Percentiles rank a stretch among this genome's conserved stretches.
Conservation (phyloP, 2,329 filamentous ascomycete species). For the Botrytis aclada region DNA sequence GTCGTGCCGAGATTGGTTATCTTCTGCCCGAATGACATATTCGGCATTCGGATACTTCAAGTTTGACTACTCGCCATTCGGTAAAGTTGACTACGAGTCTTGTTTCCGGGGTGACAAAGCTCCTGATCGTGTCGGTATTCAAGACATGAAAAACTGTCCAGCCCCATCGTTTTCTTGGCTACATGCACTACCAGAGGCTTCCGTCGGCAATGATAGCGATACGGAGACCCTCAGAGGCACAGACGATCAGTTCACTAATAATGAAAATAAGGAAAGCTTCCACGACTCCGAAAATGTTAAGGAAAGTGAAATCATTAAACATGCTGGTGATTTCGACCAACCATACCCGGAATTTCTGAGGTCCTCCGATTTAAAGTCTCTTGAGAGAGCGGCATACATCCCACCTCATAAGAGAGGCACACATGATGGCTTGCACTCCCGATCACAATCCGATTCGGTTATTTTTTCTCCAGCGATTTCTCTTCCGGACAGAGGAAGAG, state of each 20-base stretch:
- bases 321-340: rapidly evolving
- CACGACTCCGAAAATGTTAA: rapidly evolving
- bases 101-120: background rate
- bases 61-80: background rate
- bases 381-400: background rate
- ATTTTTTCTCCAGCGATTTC: rapidly evolving
- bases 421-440: rapidly evolving
- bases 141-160: background rate
- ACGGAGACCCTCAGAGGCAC: background rate
- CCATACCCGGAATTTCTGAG: background rate
- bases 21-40: background rate
- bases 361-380: rapidly evolving
- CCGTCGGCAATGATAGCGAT: background rate
- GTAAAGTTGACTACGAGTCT: background rate
- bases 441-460: background rate
- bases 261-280: rapidly evolving
- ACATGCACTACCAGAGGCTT: background rate
- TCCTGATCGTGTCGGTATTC: rapidly evolving
- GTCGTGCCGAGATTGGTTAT: background rate
- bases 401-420: background rate
- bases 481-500: background rate
- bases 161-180: background rate
- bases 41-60: background rate
- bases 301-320: rapidly evolving
- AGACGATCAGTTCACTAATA: rapidly evolving